phyloP scores from a whole-genome alignment of 345 rosid species.

The Pistacia integerrima region DNA sequence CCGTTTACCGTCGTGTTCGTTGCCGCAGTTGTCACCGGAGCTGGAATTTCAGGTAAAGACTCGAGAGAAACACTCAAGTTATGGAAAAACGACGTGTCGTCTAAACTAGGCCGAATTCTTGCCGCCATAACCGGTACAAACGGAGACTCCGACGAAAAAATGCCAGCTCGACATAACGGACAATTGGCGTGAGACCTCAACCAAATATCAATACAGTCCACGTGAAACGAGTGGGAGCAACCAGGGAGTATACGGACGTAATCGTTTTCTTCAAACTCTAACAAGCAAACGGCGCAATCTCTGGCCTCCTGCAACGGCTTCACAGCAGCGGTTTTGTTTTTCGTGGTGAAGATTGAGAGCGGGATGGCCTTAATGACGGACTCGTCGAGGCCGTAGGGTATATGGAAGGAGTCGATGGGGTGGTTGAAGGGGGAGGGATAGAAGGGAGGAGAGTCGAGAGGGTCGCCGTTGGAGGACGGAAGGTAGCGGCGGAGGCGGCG shows the following conservation, averaged over 20 bases:
- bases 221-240: slow-evolving; percentile 87
- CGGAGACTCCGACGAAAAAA: slow-evolving; percentile 62
- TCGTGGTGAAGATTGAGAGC: slow-evolving; percentile 56
- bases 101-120: slow-evolving; percentile 79
- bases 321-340: slow-evolving; percentile 18
- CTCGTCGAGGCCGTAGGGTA: slow-evolving; percentile 82
- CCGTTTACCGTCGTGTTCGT: slow-evolving; percentile 21
- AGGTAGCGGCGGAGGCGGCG: slow-evolving; percentile 38
- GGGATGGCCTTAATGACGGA: slow-evolving; percentile 84
- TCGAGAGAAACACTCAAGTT: slow-evolving; percentile 28
- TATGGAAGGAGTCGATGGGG: slow-evolving; percentile 40
- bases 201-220: slow-evolving; percentile 94
- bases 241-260: slow-evolving; percentile 81
- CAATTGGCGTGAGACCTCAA: slow-evolving; percentile 88
- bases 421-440: slow-evolving; percentile 52
- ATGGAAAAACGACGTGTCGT: slow-evolving; percentile 45
- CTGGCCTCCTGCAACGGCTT: slow-evolving; percentile 26
- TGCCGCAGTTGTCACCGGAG: not conserved
- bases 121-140: slow-evolving; percentile 89
- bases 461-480: slow-evolving; percentile 53
- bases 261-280: slow-evolving; percentile 83
- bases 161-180: slow-evolving; percentile 85
- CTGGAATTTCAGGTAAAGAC: slow-evolving; percentile 24
- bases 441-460: slow-evolving; percentile 60
- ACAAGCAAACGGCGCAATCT: slow-evolving; percentile 87